phyloP scores from a whole-genome alignment of 306 rosid species.

The Vigna angularis region DNA sequence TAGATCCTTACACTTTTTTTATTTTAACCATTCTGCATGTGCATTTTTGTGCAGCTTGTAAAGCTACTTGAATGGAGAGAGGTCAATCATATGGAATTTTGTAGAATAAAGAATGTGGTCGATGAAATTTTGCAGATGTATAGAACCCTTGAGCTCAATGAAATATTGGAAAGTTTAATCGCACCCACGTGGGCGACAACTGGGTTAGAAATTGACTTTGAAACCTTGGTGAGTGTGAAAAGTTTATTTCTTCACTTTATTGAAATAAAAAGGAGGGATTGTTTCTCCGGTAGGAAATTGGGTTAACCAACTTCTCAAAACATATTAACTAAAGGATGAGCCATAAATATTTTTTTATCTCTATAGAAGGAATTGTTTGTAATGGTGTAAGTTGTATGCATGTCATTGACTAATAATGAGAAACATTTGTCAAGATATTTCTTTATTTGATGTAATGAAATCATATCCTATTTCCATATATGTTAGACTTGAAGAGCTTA shows the following conservation, averaged over 20 bases:
- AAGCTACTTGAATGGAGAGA: conserved; percentile 94
- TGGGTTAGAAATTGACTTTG: conserved; percentile 83
- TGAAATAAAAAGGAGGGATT: conserved; percentile 5
- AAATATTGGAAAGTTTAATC: conserved; percentile 78
- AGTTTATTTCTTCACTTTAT: conserved; percentile 6
- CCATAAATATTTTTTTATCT: too few species aligned
- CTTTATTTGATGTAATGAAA: too few species aligned
- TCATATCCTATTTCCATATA: too few species aligned
- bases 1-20: background rate
- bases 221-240: conserved; percentile 70
- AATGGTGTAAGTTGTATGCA: too few species aligned
- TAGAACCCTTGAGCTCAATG: conserved; percentile 64
- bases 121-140: conserved; percentile 86
- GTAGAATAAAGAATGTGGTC: conserved; percentile 87
- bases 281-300: background rate
- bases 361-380: too few species aligned
- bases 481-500: too few species aligned
- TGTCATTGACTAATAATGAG: too few species aligned
- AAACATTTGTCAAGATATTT: too few species aligned
- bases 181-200: conserved; percentile 92
- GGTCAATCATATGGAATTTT: conserved; percentile 93
- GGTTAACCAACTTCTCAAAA: too few species aligned
- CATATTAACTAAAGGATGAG: too few species aligned
- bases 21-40: conserved; percentile 12
- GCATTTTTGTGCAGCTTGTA: conserved; percentile 73